These are phyloP conservation scores for Asterophora lycoperdoides DNA, from an alignment of 768 basidiomycete species.

Conservation along the genomic window DNA sequence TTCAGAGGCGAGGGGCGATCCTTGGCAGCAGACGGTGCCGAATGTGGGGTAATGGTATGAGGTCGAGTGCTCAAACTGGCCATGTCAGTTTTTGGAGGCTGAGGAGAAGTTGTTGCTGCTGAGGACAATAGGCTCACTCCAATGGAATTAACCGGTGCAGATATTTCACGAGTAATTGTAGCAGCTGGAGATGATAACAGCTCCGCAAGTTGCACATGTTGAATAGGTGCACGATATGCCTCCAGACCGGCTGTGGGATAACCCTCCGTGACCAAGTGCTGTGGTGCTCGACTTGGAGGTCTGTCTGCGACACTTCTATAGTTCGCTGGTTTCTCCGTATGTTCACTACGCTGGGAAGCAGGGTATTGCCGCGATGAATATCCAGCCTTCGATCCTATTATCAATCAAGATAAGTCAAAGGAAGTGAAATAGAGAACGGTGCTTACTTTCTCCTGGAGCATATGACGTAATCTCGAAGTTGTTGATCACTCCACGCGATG, in stretches of 20 bases:
- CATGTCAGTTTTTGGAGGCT: not conserved
- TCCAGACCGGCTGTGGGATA: not conserved
- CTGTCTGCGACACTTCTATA: not conserved
- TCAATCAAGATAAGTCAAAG: not conserved
- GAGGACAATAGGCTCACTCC: not conserved
- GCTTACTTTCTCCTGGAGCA: not conserved
- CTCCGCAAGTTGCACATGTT: constrained; percentile 31
- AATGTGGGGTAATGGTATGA: no score
- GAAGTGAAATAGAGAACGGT: not conserved
- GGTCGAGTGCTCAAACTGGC: no score
- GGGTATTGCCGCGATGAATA: not conserved
- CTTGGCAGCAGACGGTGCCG: no score
- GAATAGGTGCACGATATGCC: constrained; percentile 21
- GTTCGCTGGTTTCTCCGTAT: not conserved
- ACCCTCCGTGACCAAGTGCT: not conserved
- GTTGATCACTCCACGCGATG: not conserved
- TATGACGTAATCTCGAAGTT: not conserved
- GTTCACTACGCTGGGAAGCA: not conserved
- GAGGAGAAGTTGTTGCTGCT: not conserved
- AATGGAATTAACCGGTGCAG: not conserved
- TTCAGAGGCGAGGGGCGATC: no score
- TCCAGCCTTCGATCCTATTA: not conserved
- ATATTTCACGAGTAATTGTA: not conserved
- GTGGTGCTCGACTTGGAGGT: not conserved
- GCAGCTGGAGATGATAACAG: constrained; percentile 25